Percentiles rank a stretch among this genome's conserved stretches.
Conservation (phyloP, 2,329 filamentous ascomycete species). For the Trichoderma afroharzianum region DNA sequence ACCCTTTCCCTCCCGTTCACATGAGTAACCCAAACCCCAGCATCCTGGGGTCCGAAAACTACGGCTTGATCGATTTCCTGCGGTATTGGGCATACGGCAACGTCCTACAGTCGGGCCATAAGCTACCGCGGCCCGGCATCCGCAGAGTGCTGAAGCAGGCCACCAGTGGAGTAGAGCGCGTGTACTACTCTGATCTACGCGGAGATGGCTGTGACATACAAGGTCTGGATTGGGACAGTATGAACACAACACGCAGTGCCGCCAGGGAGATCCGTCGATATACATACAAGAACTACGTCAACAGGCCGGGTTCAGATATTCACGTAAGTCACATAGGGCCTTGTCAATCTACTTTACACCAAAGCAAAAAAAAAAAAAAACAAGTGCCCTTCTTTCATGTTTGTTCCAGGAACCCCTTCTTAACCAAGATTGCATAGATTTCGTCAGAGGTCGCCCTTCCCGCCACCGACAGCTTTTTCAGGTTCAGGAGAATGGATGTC, state of each 20-base stretch:
- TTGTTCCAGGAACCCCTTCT: not conserved
- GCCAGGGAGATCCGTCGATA: slow-evolving; percentile 46
- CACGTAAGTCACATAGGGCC: not conserved
- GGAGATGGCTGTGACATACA: slow-evolving; percentile 58
- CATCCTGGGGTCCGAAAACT: slow-evolving; percentile 47
- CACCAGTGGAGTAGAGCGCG: slow-evolving; percentile 20
- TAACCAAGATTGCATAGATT: not conserved
- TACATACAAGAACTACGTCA: slow-evolving; percentile 58
- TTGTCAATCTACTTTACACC: not conserved
- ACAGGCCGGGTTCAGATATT: slow-evolving; percentile 47
- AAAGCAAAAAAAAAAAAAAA: not conserved
- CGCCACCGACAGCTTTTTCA: slow-evolving; percentile 49
- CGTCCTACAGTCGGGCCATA: not conserved
- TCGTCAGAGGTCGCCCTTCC: slow-evolving; percentile 31
- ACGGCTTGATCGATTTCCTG: slow-evolving; percentile 48
- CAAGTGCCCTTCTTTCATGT: not conserved
- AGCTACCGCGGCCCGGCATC: slow-evolving; percentile 28
- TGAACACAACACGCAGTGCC: slow-evolving; percentile 48
- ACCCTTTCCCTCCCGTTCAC: slow-evolving; percentile 20
- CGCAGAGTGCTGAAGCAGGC: slow-evolving; percentile 33
- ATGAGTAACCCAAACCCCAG: slow-evolving; percentile 34
- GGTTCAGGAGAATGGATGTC: slow-evolving; percentile 56
- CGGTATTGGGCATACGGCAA: slow-evolving; percentile 42
- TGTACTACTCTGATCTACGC: slow-evolving; percentile 45
- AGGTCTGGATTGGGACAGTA: slow-evolving; percentile 53